phyloP scores from a whole-genome alignment of 305 asterid species.

The Fraxinus velutina region DNA sequence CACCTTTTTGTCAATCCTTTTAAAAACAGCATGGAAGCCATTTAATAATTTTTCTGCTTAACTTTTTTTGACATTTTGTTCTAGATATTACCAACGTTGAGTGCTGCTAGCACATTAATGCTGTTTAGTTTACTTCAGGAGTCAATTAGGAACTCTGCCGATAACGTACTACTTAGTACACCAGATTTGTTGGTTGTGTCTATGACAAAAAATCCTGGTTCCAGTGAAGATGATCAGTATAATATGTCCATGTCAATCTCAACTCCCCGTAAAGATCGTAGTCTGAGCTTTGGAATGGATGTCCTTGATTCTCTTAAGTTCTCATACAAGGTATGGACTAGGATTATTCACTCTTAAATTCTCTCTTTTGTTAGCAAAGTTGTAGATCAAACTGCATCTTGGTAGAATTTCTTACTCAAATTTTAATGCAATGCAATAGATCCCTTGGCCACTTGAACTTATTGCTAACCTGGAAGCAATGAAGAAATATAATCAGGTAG shows the following conservation, averaged over 20 bases:
- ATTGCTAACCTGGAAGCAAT: slow-evolving; percentile 82
- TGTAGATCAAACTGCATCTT: slow-evolving; percentile 12
- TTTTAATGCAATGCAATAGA: slow-evolving; percentile 41
- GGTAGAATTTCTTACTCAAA: neutral
- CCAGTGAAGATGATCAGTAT: slow-evolving; percentile 48
- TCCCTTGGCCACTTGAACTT: slow-evolving; percentile 96
- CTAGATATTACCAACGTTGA: neutral
- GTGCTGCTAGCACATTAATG: slow-evolving; percentile 23
- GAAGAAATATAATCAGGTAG: slow-evolving; percentile 93
- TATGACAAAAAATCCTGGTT: slow-evolving; percentile 41
- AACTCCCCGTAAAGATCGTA: slow-evolving; percentile 66
- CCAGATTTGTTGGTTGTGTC: slow-evolving; percentile 77
- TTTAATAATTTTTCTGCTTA: neutral
- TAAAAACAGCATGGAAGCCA: slow-evolving; percentile 3
- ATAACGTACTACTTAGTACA: slow-evolving; percentile 62
- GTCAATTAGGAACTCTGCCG: slow-evolving; percentile 90
- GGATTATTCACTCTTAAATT: slow-evolving; percentile 17
- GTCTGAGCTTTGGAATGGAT: slow-evolving; percentile 64
- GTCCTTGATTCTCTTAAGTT: slow-evolving; percentile 73
- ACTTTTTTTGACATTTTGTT: slow-evolving; percentile 2
- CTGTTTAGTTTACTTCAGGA: slow-evolving; percentile 52
- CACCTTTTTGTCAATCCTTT: neutral
- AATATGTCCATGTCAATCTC: slow-evolving; percentile 45
- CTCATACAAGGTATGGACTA: slow-evolving; percentile 67
- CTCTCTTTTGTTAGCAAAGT: slow-evolving; percentile 9